Evolutionary conservation across 306 rosid species (phyloP).

Genomic region (Elaeagnus macrophylla): DNA sequence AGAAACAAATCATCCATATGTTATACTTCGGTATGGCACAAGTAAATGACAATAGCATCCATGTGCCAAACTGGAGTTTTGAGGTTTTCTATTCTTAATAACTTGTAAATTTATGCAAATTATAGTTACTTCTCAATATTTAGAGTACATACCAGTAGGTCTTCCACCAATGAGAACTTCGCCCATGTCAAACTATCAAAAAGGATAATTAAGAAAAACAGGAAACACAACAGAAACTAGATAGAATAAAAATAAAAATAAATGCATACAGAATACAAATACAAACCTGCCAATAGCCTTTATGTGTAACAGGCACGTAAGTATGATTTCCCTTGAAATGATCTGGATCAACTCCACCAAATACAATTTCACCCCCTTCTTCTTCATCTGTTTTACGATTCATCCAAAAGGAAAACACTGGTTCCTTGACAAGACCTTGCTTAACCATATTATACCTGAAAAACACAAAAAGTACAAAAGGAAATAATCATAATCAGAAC

Average conservation of each 20-base stretch:
- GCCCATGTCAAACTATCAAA: constrained; percentile 66
- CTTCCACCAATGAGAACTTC: constrained; percentile 66
- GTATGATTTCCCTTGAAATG: constrained; percentile 81
- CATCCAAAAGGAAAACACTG: constrained; percentile 91
- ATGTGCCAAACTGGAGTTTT: no score
- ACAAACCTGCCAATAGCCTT: constrained; percentile 95
- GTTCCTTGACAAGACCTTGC: constrained; percentile 72
- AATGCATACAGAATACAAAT: constrained; percentile 1
- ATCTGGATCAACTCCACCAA: constrained; percentile 89
- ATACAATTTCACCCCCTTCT: constrained; percentile 84
- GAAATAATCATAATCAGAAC: no score
- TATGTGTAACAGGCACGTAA: constrained; percentile 77
- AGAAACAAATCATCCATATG: no score
- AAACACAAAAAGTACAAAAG: constrained; percentile 11
- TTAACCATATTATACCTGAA: constrained; percentile 74
- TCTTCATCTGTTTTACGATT: constrained; percentile 53
- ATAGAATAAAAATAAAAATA: no score
- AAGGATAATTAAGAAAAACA: constrained; percentile 6
- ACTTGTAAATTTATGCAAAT: neutral
- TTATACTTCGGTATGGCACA: no score
- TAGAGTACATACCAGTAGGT: constrained; percentile 55
- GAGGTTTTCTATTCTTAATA: neutral
- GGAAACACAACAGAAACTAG: neutral
- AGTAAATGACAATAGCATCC: no score
- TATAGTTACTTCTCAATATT: neutral